Percentiles rank a stretch among this genome's conserved stretches.
phyloP scores from a whole-genome alignment of 169 alveolate species.

The Plasmodium inui region DNA sequence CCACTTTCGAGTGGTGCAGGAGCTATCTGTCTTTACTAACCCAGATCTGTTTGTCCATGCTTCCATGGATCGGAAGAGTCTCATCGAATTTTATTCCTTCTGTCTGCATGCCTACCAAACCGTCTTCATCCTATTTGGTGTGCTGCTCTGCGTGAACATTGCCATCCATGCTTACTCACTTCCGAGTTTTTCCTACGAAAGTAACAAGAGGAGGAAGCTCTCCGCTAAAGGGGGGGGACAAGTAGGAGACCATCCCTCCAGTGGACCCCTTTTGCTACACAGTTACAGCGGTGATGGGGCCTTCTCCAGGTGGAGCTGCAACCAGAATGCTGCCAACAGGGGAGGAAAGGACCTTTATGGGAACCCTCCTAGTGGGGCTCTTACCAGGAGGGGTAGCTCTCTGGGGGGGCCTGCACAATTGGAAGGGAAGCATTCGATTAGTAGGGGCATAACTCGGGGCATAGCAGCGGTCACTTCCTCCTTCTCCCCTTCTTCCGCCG shows the following conservation, averaged over 20 bases:
- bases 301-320: neutral
- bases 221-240: neutral
- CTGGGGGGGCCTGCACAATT: neutral
- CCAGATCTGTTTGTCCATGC: neutral
- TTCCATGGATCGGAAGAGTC: neutral
- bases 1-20: slow-evolving; percentile 36
- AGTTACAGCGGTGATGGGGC: neutral
- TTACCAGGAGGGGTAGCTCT: neutral
- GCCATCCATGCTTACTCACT: slow-evolving; percentile 45
- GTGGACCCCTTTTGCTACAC: neutral
- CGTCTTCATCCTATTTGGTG: slow-evolving; percentile 29
- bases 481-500: neutral
- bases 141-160: slow-evolving; percentile 15
- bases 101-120: slow-evolving; percentile 12
- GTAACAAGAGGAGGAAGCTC: neutral
- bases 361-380: neutral
- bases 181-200: slow-evolving; percentile 40
- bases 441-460: neutral
- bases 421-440: neutral
- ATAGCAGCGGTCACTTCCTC: neutral
- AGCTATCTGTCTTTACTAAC: neutral
- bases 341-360: neutral
- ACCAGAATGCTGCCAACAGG: neutral
- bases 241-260: neutral
- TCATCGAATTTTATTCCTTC: slow-evolving; percentile 13